These are phyloP conservation scores for Arthrinium phaeospermum DNA, from an alignment of 2,329 filamentous ascomycete species.

Conservation along the genomic window DNA sequence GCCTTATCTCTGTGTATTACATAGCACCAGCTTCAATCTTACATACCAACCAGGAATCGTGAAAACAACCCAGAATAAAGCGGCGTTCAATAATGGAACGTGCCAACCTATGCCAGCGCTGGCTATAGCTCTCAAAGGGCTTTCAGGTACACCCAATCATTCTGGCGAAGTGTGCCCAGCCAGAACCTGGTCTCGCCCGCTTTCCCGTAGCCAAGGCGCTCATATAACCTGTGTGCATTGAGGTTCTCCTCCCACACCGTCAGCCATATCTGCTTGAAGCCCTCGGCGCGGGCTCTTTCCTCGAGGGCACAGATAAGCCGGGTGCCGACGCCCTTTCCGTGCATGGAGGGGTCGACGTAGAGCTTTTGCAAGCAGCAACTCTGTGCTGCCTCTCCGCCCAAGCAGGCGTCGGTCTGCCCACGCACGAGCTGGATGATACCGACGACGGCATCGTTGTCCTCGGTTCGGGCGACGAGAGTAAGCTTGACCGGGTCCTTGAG, in stretches of 20 bases:
- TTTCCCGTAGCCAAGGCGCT: constrained; percentile 31
- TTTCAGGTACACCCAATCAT: constrained; percentile 31
- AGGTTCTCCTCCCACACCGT: constrained; percentile 36
- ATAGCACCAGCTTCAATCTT: not conserved
- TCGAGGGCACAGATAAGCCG: constrained; percentile 35
- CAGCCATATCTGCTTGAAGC: constrained; percentile 36
- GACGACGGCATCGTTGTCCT: not conserved
- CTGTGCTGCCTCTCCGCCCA: constrained; percentile 26
- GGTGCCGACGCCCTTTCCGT: constrained; percentile 37
- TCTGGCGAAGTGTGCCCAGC: constrained; percentile 31
- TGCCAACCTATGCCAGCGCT: not conserved
- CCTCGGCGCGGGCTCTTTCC: constrained; percentile 32
- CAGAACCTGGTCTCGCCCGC: constrained; percentile 32
- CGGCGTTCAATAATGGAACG: not conserved
- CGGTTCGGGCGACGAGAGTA: not conserved
- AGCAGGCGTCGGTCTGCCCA: not conserved
- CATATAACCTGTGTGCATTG: constrained; percentile 32
- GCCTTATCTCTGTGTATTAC: not conserved
- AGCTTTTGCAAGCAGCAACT: constrained; percentile 31
- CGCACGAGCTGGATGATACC: constrained; percentile 8
- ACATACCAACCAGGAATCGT: not conserved
- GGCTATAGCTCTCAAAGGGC: not conserved
- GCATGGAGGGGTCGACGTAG: constrained; percentile 35
- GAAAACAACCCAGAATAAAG: not conserved
- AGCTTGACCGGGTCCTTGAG: not conserved